Evolutionary conservation across 306 rosid species (phyloP), one percentile per base, ranked within the genome.

Genomic region (Gleditsia sinensis): DNA sequence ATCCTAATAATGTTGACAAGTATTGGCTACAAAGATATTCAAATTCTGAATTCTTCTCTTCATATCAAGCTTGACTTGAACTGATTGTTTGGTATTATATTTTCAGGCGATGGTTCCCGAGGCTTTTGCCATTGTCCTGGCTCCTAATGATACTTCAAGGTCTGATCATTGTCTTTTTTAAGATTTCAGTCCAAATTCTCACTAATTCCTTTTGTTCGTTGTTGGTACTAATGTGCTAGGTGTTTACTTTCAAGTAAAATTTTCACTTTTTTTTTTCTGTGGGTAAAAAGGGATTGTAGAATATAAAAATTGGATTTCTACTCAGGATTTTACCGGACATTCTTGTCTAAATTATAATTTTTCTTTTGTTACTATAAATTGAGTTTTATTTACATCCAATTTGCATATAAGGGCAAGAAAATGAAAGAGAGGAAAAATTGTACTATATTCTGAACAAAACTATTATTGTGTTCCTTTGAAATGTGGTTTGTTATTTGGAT

Each of bases 121-220:
- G 87, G 98, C 93, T 56, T 84, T 93, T 78, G 95, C 97, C 55
- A 81, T 87, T 86, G 95, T 93, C 63, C 76, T 90, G 84, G 95
- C 98, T 36, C 95, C 98, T 39, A 86, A 76, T 6, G 98, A 93
- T 80, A 43, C 86, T 46, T 67, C 87, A 51, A 87, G 97, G 93
- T 93, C 59, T 58, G 75, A 48, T 61, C 11, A 68, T 30, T 51
- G 21, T 67, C 53, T 68, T 48, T 63, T 19, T 36, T 61, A 27
- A 32, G 21, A n/a, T 23, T 3, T 59, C 3, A 12, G 23, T 33
- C 40, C 11, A 43, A 36, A 68, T 74, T 57, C 40, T 72, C 63
- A 3, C 32, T 27, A 19, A 28, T 60, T 60, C 20, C 56, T 76
- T 45, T 50, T n/a, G n/a, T n/a, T n/a, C n/a, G n/a, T n/a, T n/a